Evolutionary conservation across 805 yeast genomes (phyloP).

Genomic region (Suhomyces kilbournensis): DNA sequence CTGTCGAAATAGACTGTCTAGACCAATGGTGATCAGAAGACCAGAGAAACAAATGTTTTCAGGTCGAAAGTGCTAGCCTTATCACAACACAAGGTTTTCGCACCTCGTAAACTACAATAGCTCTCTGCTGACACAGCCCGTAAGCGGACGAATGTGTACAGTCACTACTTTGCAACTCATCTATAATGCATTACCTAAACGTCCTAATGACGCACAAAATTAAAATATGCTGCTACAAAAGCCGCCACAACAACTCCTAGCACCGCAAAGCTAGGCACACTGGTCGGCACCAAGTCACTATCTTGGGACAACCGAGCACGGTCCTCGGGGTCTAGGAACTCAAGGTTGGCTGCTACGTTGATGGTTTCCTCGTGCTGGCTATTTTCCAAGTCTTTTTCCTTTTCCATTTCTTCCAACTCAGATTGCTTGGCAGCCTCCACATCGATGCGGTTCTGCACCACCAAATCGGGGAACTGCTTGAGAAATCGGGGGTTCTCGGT

Average conservation of each 20-base stretch:
- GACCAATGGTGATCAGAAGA: no score
- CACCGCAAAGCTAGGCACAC: constrained; percentile 14
- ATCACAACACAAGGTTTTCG: no score
- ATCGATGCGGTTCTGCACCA: constrained; percentile 39
- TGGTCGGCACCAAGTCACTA: background rate
- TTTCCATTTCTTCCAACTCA: constrained; percentile 8
- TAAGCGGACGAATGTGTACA: no score
- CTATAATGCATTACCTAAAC: background rate
- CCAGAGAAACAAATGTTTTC: no score
- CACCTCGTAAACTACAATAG: no score
- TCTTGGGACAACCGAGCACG: constrained; percentile 40
- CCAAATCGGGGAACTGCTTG: constrained; percentile 68
- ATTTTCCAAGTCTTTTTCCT: constrained; percentile 12
- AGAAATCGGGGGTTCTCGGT: constrained; percentile 55
- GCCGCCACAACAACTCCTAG: constrained; percentile 34
- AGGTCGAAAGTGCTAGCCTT: no score
- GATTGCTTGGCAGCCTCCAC: constrained; percentile 18
- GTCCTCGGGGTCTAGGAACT: constrained; percentile 63
- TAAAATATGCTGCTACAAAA: constrained; percentile 27
- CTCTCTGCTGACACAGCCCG: no score
- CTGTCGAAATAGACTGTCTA: no score
- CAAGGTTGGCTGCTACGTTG: constrained; percentile 24
- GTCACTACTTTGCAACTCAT: background rate
- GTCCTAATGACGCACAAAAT: constrained; percentile 9
- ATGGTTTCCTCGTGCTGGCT: constrained; percentile 10